Percentiles rank a stretch among this genome's conserved stretches.
Evolutionary conservation across 257 asterid species (phyloP).

Genomic region (Datura wrightii): DNA sequence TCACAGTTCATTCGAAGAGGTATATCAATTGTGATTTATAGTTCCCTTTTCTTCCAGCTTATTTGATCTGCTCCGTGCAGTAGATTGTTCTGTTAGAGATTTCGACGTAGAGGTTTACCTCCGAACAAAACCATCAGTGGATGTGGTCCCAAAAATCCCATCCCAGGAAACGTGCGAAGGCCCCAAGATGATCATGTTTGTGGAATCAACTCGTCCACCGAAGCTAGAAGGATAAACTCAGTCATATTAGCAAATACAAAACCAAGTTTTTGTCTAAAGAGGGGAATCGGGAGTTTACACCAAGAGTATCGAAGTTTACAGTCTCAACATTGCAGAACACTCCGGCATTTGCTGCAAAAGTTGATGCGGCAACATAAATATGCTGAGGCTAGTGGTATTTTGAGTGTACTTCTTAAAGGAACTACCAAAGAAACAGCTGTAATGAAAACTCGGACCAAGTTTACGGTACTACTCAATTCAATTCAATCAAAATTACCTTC

Average conservation of each 20-base stretch:
- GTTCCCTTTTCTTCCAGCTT: too few relatives aligned
- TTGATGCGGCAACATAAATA: constrained; percentile 62
- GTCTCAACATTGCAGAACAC: constrained; percentile 54
- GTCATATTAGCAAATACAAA: constrained; percentile 43
- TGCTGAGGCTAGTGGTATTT: constrained; percentile 77
- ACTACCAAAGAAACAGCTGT: constrained; percentile 51
- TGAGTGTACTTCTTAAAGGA: constrained; percentile 71
- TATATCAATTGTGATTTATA: too few relatives aligned
- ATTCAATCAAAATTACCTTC: background rate
- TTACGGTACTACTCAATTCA: constrained; percentile 49
- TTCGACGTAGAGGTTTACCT: background rate
- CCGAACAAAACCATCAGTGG: background rate
- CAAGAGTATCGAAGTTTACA: constrained; percentile 49
- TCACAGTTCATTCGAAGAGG: too few relatives aligned
- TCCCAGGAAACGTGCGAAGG: background rate
- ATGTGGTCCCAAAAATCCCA: background rate
- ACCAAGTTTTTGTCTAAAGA: constrained; percentile 68
- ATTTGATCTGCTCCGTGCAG: too few relatives aligned
- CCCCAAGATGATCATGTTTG: constrained; percentile 37
- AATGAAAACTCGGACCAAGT: constrained; percentile 65
- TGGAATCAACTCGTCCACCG: constrained; percentile 30
- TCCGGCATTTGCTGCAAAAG: constrained; percentile 50
- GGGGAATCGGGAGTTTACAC: constrained; percentile 51
- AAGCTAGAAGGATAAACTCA: constrained; percentile 43
- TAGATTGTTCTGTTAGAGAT: too few relatives aligned